Base-by-base conservation (phyloP, 306 rosid species). In the Cercis canadensis region DNA sequence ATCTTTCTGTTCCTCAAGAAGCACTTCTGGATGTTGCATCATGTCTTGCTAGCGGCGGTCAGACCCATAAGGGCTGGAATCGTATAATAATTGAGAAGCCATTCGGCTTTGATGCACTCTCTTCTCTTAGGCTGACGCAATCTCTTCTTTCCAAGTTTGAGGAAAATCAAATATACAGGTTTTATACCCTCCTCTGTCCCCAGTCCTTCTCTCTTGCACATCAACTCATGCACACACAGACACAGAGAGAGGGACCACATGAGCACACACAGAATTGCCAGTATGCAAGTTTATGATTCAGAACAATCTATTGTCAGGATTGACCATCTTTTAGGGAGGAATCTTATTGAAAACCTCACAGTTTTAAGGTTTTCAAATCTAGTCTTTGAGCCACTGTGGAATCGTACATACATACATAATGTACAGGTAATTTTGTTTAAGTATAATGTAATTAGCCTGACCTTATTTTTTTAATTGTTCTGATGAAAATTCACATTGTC, bases 301-400 rank as follows among this genome's bases (percentile, higher is more conserved):
- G 24, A 65, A 73, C 74, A 60, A 56, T 69, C 65, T 78, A 50
- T 60, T 90, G 62, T 69, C 89, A 92, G 98, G 87, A 92, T 92
- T 74, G 98, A 92, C 80, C 98, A 92, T 84, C 97, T 90, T 74
- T 81, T 92, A 13, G 97, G 98, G 73, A 90, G 96, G 85, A 90
- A 90, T 75, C 93, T 92, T 71, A 88, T 92, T 10, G 97, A 92
- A 83, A 92, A 92, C 72, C 97, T 92, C 76, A 90, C 96, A 34
- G 98, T 92, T 78, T 82, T 92, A 72, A 88, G 97, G 81, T 92
- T 92, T 88, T 66, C 98, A 65, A 90, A 92, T 87, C 87, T 92
- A 74, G 96, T 92, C 47, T 92, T 90, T 84, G 85, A 86, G 88
- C 98, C 98, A 51, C 76, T 92, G 33, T 92, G 98, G 98, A 90